Evolutionary conservation across 371 early-diverging fungal genomes (phyloP), one percentile per base, ranked within the genome.

Genomic region (Lichtheimia ramosa): DNA sequence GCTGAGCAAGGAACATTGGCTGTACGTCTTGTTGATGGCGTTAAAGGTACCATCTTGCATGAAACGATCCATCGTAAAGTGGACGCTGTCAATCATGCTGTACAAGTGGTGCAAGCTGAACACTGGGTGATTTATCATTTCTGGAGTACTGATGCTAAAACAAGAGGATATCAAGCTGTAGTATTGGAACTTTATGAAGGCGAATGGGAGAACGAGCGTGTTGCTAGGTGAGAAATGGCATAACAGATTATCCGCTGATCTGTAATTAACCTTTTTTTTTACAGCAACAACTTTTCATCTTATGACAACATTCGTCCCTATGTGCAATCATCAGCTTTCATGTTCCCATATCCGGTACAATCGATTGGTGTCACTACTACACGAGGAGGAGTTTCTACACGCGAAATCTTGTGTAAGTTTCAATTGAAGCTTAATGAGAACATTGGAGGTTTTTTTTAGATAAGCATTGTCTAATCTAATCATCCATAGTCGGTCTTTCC

Each of bases 101-200:
- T 90, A 59, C 78, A 90, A 73, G 66, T 88, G 4, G 64, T 82
- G 24, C 92, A 90, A 69, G 73, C 79, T 25, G 98, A 98, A 64
- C 93, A 97, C 75, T 90, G 89, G 82, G 83, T 95, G n/a, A 83
- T 96, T 8, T 90, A 92, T 68, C 86, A 91, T 28, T 94, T 88
- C 73, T 97, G 93, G 92, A 92, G 89, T 63, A 88, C 91, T 49
- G 92, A 82, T 18, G 61, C 63, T 43, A 70, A 65, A 12, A 56
- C 53, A 15, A 70, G 54, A 39, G 83, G 93, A 48, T 84, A 83
- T 58, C 78, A 83, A 67, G 77, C 81, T 2, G 92, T 89, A 14
- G 89, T 91, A 0, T 66, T 92, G 48, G 98, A 98, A 64, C 65
- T 95, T 20, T 97, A 78, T 72, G 96, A 96, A 75, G 93, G 91